phyloP scores from a whole-genome alignment of 1,284 basidiomycete genomes.

The Ganoderma lingzhi region DNA sequence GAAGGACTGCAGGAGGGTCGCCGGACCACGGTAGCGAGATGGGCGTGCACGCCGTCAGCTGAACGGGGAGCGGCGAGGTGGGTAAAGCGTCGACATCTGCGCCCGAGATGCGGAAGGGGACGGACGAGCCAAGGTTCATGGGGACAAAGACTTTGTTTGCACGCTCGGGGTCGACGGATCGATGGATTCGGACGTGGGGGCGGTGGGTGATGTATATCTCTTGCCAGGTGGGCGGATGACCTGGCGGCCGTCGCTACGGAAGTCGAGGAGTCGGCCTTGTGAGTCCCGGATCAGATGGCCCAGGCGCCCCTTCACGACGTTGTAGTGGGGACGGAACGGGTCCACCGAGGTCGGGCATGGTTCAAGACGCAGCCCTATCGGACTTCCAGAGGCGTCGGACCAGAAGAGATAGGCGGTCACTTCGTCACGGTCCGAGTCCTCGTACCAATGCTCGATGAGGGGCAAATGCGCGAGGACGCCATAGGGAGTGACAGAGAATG shows the following conservation, averaged over 20 bases:
- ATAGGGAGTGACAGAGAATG: not conserved
- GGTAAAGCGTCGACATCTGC: not conserved
- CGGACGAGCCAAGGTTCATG: not conserved
- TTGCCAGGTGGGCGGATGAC: not conserved
- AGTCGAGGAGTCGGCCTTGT: not conserved
- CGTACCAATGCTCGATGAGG: not conserved
- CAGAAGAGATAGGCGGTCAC: not conserved
- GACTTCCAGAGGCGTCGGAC: not conserved
- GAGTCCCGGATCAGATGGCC: not conserved
- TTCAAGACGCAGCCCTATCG: not conserved
- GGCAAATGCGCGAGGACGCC: not conserved
- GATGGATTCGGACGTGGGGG: not conserved
- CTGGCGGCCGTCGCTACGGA: not conserved
- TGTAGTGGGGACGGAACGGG: not conserved
- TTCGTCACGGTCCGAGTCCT: not conserved
- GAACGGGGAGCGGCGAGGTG: not conserved
- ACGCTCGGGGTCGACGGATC: not conserved
- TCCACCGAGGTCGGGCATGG: not conserved
- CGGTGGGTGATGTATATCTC: not conserved
- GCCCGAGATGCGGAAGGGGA: not conserved
- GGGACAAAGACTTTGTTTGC: not conserved
- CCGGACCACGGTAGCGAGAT: not conserved
- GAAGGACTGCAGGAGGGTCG: not conserved
- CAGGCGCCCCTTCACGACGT: not conserved
- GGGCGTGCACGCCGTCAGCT: not conserved